Percentiles rank a stretch among this genome's conserved stretches.
Evolutionary conservation across 768 basidiomycete species (phyloP).

Genomic region (Imleria badia): DNA sequence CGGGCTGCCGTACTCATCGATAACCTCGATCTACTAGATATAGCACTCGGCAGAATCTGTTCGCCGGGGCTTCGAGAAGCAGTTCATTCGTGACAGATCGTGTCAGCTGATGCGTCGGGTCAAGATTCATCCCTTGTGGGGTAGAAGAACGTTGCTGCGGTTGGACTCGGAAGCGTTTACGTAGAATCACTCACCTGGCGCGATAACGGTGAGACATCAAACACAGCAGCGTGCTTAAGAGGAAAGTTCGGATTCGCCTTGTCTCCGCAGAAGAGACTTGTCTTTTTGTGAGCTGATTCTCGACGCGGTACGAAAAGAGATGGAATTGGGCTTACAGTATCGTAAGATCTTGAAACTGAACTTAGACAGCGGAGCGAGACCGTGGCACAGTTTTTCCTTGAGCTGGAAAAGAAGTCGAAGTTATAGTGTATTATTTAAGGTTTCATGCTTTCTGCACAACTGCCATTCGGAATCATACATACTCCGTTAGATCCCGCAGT

Average conservation of each 20-base stretch:
- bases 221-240: background rate
- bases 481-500: no score
- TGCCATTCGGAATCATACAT: no score
- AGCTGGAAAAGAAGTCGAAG: background rate
- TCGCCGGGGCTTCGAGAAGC: slow-evolving; percentile 3
- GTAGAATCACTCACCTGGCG: slow-evolving; percentile 14
- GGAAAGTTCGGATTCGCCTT: background rate
- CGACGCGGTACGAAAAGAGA: background rate
- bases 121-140: background rate
- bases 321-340: background rate
- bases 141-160: background rate
- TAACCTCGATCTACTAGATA: slow-evolving; percentile 13
- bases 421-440: no score
- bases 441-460: no score
- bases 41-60: slow-evolving; percentile 3
- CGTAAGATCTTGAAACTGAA: background rate
- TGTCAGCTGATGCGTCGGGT: slow-evolving; percentile 7
- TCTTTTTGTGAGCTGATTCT: background rate
- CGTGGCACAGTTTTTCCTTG: background rate
- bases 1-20: background rate
- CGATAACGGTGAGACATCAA: background rate
- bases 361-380: background rate
- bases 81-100: background rate
- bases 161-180: background rate
- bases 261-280: slow-evolving; percentile 10